Evolutionary conservation across 768 basidiomycete genomes (phyloP).

Genomic region (Scleroderma citrinum): DNA sequence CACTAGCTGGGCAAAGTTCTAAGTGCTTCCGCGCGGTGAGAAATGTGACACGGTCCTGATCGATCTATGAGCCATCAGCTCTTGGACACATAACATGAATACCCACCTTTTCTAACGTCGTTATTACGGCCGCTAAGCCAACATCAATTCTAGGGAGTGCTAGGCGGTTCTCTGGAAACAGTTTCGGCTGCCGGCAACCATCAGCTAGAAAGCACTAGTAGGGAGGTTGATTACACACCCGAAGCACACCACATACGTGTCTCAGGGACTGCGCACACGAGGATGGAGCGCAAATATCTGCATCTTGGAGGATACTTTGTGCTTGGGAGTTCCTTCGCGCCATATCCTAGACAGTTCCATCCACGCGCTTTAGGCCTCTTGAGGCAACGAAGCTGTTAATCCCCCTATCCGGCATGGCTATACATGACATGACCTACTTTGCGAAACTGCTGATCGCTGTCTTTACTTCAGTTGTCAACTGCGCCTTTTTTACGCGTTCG

Average conservation of each 20-base stretch:
- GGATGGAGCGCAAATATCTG: background rate
- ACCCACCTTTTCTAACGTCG: no score
- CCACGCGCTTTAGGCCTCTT: background rate
- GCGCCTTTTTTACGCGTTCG: background rate
- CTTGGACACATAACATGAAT: no score
- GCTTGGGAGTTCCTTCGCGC: background rate
- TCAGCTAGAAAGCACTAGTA: no score
- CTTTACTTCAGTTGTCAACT: background rate
- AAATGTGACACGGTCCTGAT: no score
- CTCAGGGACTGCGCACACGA: background rate
- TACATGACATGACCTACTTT: background rate
- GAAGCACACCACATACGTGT: background rate
- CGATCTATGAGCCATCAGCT: no score
- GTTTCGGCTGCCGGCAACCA: no score
- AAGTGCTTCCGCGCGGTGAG: no score
- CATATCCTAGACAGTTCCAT: background rate
- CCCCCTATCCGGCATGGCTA: no score
- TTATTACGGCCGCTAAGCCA: no score
- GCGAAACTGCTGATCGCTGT: background rate
- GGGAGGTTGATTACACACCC: background rate
- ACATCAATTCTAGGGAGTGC: no score
- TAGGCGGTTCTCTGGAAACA: no score
- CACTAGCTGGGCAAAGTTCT: no score
- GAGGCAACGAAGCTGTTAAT: background rate
- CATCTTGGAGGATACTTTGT: background rate